Base-by-base conservation (phyloP, 1,284 basidiomycete species). In the Inonotus obliquus region DNA sequence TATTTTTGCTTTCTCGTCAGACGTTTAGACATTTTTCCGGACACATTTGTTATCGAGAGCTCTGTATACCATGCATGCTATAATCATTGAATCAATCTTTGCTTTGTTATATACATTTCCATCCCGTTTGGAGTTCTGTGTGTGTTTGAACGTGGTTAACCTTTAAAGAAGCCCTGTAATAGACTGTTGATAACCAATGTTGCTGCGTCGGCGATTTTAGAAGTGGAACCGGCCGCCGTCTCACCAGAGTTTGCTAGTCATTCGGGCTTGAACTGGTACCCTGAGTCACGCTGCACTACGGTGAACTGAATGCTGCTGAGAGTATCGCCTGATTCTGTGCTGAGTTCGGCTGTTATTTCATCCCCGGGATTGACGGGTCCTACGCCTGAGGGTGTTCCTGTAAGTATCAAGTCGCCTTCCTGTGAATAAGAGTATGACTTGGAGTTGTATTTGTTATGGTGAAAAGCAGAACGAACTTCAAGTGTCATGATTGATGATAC, bases 401-500 rank as follows among this genome's bases (percentile, higher is more conserved):
- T 96, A 27, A 96, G 78, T 61, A 96, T 77, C 14, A 95, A 75
- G 68, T 96, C 93, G n/a, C 92, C 92, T 73, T 94, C 92, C 90
- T 93, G 68, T 54, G 60, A 23, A 23, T 54, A 38, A 41, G 13
- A 44, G 49, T 14, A 52, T 27, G 21, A 44, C 41, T 38, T 14
- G 61, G 38, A 19, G 4, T 7, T 23, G 54, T 52, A 39, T 56
- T 41, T 23, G 59, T 2, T 4, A 29, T 9, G 35, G 54, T 38
- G 14, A 9, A 27, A 49, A 13, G 49, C 14, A 71, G 13, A 2
- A 25, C 86, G 68, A 47, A 89, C 92, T 81, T 98, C 94, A 19
- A 98, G 81, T 0, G 87, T 89, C 95, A 98, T 98, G 74, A 99
- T 97, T 17, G 91, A 90, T 1, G 94, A 96, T 53, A 97, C 83